Conservation (phyloP, 345 rosid species). For the Gossypium raimondii region DNA sequence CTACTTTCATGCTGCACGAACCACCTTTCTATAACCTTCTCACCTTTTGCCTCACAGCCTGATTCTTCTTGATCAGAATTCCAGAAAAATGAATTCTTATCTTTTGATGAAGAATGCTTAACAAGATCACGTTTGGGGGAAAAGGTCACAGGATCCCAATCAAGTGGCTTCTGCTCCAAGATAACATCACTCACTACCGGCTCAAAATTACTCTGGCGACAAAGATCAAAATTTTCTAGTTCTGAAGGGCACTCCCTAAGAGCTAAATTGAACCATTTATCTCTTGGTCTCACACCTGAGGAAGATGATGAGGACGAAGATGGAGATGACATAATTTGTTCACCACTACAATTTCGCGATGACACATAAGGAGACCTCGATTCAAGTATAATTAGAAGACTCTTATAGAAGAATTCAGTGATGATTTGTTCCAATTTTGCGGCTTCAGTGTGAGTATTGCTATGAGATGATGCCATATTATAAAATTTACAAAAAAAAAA, state of each 20-base stretch:
- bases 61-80: constrained; percentile 62
- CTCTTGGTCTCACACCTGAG: constrained; percentile 75
- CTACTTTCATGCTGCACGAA: constrained; percentile 69
- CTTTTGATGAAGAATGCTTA: constrained; percentile 49
- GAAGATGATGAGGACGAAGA: constrained; percentile 77
- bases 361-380: constrained; percentile 82
- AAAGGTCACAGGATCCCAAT: constrained; percentile 36
- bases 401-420: constrained; percentile 82
- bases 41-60: constrained; percentile 44
- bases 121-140: constrained; percentile 44
- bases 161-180: constrained; percentile 52
- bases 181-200: constrained; percentile 83
- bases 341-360: constrained; percentile 74
- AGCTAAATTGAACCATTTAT: constrained; percentile 91
- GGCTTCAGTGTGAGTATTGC: constrained; percentile 52
- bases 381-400: constrained; percentile 85
- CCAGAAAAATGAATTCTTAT: constrained; percentile 38
- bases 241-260: constrained; percentile 85
- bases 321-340: constrained; percentile 64
- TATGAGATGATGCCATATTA: constrained; percentile 53
- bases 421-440: constrained; percentile 82
- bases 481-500: neutral
- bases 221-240: constrained; percentile 67
- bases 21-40: constrained; percentile 92
- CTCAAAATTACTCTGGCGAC: constrained; percentile 61